Evolutionary conservation across 768 basidiomycete species (phyloP), one percentile per base, ranked within the genome.

Genomic region (Podaxis sp.): DNA sequence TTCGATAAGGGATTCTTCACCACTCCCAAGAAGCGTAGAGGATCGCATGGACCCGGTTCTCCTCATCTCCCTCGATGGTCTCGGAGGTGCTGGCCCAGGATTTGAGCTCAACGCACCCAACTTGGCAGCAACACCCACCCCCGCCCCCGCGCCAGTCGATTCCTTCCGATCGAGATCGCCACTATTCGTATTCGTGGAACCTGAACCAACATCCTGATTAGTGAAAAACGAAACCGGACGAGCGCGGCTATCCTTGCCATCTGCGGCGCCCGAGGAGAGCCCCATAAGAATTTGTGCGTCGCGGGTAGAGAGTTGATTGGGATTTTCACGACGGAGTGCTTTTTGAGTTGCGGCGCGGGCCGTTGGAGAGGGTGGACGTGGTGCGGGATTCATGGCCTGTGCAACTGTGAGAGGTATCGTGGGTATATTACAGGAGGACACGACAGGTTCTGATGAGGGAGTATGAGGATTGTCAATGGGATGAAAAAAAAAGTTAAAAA

Each of bases 381-480:
- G 95, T 0, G 91, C 90, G 1, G 96, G 95, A 67, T 92, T 93
- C 94, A 98, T 93, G 1, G 95, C 87, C 75, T 98, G 95, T 0
- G 97, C 97, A 11, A 97, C 92, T 23, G 89, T 85, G 44, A 99
- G 80, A 0, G 96, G 93, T 63, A 98, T 98, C 0, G 96, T 98
- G 0, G 95, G 93, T 55, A 98, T 93, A 68, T 97, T 97, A 76
- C 91, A 93, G 1, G 95, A 97, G 2, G 97, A 98, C 14, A 97
- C 86, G 53, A 98, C 95, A 25, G 95, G 91, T 68, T 89, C 96
- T 95, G 52, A 23, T 35, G 53, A 13, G 7, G 11, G 18, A 32
- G 50, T 57, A 42, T 38, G 32, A 42, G 13, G 63, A 28, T 25
- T 4, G 18, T 11, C 52, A 16, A 23, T 50, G 4, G 32, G 36